Conservation (phyloP, 129 eudicot species). For the Calendula officinalis region DNA sequence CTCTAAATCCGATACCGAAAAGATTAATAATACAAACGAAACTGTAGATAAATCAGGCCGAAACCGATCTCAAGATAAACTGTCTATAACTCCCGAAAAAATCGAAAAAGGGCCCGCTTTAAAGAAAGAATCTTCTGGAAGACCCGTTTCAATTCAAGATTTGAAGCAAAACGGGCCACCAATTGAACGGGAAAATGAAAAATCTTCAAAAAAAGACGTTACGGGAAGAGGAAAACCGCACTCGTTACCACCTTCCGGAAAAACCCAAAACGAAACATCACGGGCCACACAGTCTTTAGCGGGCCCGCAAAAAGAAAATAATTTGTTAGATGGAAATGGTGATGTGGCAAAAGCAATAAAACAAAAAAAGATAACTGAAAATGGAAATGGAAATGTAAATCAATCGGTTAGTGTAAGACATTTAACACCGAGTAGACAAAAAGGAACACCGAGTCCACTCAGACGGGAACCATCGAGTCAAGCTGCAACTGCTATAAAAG, state of each 20-base stretch:
- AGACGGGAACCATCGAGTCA: constrained; percentile 83
- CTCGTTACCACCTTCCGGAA: constrained; percentile 65
- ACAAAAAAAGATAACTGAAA: constrained; percentile 57
- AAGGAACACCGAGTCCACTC: constrained; percentile 70
- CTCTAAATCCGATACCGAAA: constrained; percentile 47
- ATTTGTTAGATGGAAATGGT: constrained; percentile 33
- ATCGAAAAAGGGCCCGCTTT: constrained; percentile 33
- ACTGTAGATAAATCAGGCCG: constrained; percentile 44
- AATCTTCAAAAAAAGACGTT: constrained; percentile 29
- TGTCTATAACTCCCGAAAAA: constrained; percentile 11
- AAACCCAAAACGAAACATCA: constrained; percentile 46
- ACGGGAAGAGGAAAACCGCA: constrained; percentile 39
- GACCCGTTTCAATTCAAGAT: constrained; percentile 34
- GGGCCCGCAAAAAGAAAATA: not conserved
- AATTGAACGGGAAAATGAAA: constrained; percentile 42
- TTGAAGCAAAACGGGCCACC: constrained; percentile 29
- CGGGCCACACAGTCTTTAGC: too few relatives aligned
- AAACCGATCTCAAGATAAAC: constrained; percentile 29
- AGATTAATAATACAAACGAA: constrained; percentile 30
- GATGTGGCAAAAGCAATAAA: constrained; percentile 39
- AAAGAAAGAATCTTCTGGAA: constrained; percentile 52
- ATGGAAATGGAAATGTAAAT: constrained; percentile 41
- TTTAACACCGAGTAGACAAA: constrained; percentile 32
- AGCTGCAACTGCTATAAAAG: constrained; percentile 87
- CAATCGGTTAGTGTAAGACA: constrained; percentile 40